A percentile compares a stretch with the other conserved stretches of the same genome.
Conservation (phyloP, 2,329 filamentous ascomycete species). For the Colletotrichum australisinense region DNA sequence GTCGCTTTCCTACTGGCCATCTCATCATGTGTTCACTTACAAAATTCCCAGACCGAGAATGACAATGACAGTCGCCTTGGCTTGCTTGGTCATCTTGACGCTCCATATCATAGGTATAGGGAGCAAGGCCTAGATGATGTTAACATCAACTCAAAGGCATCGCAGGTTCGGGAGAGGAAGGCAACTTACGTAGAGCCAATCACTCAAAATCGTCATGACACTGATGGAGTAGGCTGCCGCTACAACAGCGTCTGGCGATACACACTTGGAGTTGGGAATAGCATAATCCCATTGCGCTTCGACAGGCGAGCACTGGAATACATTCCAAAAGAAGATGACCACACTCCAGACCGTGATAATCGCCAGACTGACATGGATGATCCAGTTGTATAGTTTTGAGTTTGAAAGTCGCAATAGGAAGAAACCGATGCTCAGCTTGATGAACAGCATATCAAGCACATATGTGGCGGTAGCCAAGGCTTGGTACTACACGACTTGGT, state of each 20-base stretch:
- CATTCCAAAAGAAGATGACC: constrained; percentile 63
- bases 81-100: constrained; percentile 63
- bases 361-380: constrained; percentile 57
- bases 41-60: constrained; percentile 64
- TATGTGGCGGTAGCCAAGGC: constrained; percentile 62
- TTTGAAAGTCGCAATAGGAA: constrained; percentile 62
- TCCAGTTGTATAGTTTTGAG: constrained; percentile 59
- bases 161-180: background rate
- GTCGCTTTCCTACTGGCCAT: background rate
- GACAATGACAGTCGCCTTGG: constrained; percentile 62
- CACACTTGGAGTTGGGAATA: constrained; percentile 55
- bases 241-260: constrained; percentile 55
- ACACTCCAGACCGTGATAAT: constrained; percentile 59
- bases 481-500: constrained; percentile 55
- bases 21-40: constrained; percentile 43
- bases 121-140: constrained; percentile 53
- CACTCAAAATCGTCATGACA: constrained; percentile 63
- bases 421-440: constrained; percentile 66
- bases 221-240: constrained; percentile 63
- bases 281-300: constrained; percentile 65
- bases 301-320: constrained; percentile 63
- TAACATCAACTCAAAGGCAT: background rate
- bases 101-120: constrained; percentile 67
- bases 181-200: constrained; percentile 61
- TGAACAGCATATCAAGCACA: constrained; percentile 65